Base-by-base conservation (phyloP, 148 eudicot species). In the Diospyros lotus region DNA sequence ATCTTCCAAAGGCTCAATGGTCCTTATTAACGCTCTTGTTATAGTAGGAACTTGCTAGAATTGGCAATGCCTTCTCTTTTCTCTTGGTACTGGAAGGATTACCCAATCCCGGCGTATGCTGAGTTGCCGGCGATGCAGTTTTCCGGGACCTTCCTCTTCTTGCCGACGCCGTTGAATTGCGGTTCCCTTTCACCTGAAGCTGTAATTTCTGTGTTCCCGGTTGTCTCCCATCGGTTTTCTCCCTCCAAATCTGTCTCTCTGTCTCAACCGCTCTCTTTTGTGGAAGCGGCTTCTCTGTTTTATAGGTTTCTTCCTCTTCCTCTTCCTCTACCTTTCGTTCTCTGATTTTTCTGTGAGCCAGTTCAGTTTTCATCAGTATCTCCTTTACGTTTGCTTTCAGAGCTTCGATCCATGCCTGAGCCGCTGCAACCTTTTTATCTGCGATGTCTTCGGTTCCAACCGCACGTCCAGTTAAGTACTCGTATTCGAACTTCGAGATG, bases 341-440 rank as follows among this genome's bases (percentile, higher is more conserved):
- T 75, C 69, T 51, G 4, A 60, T 83, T 77, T 86, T 81, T 61
- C 73, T 81, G 18, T 79, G 40, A 55, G 66, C 78, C 46, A 73
- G 18, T 67, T 80, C 91, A 6, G 80, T 77, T 73, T 82, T 80
- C 71, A 89, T 84, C 55, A 75, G 69, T 63, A 83, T 87, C 76
- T 91, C 94, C 68, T 73, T 84, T 77, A 87, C 91, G 53, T 88
- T 89, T 17, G 90, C 89, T 80, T 76, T 85, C 28, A 93, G 69
- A 67, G 98, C 94, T 66, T 85, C 84, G 4, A 81, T 76, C 94
- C 98, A 91, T 11, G 88, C 87, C 68, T 82, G 77, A 79, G 94
- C 98, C 43, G 98, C 98, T 41, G 75, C 91, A 18, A 91, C 86
- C 68, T 93, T 93, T 79, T 87, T 93, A 42, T 91, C 91, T 48